Evolutionary conservation across 192 early-diverging fungal species (phyloP), one percentile per base, ranked within the genome.

Genomic region (Phlyctochytrium bullatum): DNA sequence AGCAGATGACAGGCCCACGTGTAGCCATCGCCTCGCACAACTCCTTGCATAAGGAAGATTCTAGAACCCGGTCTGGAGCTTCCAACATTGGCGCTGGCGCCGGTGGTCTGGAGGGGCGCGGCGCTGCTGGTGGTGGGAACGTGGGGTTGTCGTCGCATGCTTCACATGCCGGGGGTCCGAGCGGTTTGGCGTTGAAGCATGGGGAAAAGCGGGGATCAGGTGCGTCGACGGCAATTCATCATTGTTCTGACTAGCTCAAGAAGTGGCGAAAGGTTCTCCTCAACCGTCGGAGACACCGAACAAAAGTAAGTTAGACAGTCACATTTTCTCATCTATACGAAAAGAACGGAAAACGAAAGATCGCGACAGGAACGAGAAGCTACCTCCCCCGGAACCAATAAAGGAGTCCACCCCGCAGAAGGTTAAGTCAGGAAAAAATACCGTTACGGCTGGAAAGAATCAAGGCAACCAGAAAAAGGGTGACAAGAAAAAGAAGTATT

Each of bases 1-100:
- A 93, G 50, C 92, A 94, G 70, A 80, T 93, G 83, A 85, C 89
- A 16, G 78, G 81, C 31, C 83, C 82, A 0, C 64, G 59, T 6
- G 27, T 57, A 10, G 54, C 54, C 25, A 6, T 10, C 25, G 54
- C 54, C 10, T 6, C 54, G 54, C 27, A 59, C 16, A 65, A 24
- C 34, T 34, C 23, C 32, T 33, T 14, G 34, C 40, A 47, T 47
- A 47, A 47, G 40, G 40, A 20, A 47, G 40, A 47, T 20, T 14
- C 20, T 47, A 6, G 10, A 47, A 47, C 40, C 20, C 40, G 40
- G 20, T 47, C 40, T 6, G 40, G 20, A 20, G 40, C 10, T 47
- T 20, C 40, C 6, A 20, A 14, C 40, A 47, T 14, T 47, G n/a
- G n/a, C n/a, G n/a, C 40, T 20, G 20, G 20, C 10, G 20, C 6